Conservation (phyloP, 2,329 filamentous ascomycete genomes). For the Talaromyces verruculosus region DNA sequence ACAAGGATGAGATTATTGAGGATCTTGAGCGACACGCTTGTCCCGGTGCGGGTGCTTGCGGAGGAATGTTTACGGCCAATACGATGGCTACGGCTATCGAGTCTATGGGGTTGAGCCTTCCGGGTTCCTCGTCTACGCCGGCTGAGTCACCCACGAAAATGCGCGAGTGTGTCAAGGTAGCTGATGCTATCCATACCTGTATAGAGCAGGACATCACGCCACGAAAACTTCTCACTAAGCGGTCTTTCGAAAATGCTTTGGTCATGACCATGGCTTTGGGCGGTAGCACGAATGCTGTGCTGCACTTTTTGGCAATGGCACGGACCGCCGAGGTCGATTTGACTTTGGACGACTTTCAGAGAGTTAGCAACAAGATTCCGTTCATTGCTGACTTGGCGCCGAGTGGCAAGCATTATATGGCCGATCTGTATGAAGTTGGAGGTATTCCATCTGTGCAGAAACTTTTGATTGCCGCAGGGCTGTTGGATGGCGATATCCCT, state of each 20-base stretch:
- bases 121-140: conserved; percentile 80
- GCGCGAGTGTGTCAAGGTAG: conserved; percentile 80
- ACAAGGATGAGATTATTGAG: conserved; percentile 73
- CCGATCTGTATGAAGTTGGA: conserved; percentile 81
- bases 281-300: conserved; percentile 82
- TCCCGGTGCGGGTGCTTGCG: conserved; percentile 75
- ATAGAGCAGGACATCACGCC: conserved; percentile 83
- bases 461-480: conserved; percentile 70
- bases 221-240: conserved; percentile 74
- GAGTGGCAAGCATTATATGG: conserved; percentile 80
- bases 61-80: conserved; percentile 93
- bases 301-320: conserved; percentile 89
- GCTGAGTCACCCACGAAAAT: conserved; percentile 79
- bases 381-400: conserved; percentile 85
- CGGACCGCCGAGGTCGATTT: conserved; percentile 76
- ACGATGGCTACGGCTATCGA: conserved; percentile 91
- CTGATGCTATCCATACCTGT: conserved; percentile 72
- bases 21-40: conserved; percentile 81
- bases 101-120: conserved; percentile 79
- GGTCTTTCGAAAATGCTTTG: conserved; percentile 82
- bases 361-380: conserved; percentile 77
- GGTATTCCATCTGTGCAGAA: conserved; percentile 85
- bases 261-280: conserved; percentile 91
- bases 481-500: conserved; percentile 74
- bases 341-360: conserved; percentile 77